Percentiles rank a stretch among this genome's conserved stretches.
Evolutionary conservation across 2,329 filamentous ascomycete genomes (phyloP).

Genomic region (Xylogone sp.): DNA sequence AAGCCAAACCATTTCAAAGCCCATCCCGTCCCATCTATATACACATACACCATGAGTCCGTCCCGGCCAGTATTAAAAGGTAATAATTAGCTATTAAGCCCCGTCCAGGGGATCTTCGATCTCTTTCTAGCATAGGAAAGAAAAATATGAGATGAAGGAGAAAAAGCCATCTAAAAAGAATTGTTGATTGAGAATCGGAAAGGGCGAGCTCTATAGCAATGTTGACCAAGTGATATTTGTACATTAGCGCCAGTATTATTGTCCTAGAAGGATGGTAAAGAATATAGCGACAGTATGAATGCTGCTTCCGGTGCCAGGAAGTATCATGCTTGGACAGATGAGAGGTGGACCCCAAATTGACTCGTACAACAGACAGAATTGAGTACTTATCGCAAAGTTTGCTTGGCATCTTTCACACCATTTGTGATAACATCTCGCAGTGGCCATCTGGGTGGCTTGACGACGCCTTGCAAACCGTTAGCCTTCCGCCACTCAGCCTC

Average conservation of each 20-base stretch:
- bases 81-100: neutral
- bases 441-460: slow-evolving; percentile 62
- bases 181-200: neutral
- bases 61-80: neutral
- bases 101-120: neutral
- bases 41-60: neutral
- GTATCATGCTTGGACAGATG: neutral
- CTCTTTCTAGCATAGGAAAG: neutral
- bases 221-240: neutral
- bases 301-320: neutral
- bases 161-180: neutral
- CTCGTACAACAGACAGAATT: slow-evolving; percentile 3
- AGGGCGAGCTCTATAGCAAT: neutral
- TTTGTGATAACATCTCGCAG: slow-evolving; percentile 69
- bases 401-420: slow-evolving; percentile 65
- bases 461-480: slow-evolving; percentile 44
- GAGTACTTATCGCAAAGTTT: slow-evolving; percentile 49
- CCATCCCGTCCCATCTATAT: neutral
- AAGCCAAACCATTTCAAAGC: neutral
- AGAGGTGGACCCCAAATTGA: neutral
- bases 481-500: slow-evolving; percentile 64
- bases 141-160: neutral
- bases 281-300: neutral
- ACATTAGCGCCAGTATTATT: neutral
- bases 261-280: neutral